Percentiles rank a stretch among this genome's conserved stretches.
Evolutionary conservation across 345 rosid species (phyloP).

Genomic region (Capsella bursapastoris): DNA sequence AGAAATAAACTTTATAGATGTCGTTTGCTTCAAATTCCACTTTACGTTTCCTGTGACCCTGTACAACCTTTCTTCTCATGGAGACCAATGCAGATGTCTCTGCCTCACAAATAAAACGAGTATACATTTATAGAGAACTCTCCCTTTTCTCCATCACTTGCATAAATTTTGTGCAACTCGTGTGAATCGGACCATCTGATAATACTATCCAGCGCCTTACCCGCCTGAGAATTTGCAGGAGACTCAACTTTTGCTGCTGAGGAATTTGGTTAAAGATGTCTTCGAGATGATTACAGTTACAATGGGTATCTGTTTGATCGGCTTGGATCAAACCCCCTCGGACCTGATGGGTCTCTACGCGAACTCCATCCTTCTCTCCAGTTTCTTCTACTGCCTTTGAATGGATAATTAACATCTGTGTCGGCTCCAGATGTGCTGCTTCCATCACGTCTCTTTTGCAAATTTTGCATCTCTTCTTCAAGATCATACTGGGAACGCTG

Average conservation of each 20-base stretch:
- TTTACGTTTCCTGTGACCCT: slow-evolving; percentile 26
- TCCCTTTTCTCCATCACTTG: slow-evolving; percentile 17
- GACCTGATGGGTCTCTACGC: slow-evolving; percentile 42
- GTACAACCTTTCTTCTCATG: slow-evolving; percentile 32
- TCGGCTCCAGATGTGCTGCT: slow-evolving; percentile 55
- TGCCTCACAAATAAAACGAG: slow-evolving; percentile 19
- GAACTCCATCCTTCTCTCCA: slow-evolving; percentile 61
- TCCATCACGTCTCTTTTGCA: slow-evolving; percentile 65
- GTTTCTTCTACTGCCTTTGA: slow-evolving; percentile 52
- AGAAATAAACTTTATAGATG: slow-evolving; percentile 6
- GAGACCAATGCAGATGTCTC: slow-evolving; percentile 27
- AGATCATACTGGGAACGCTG: slow-evolving; percentile 85
- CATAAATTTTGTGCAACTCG: slow-evolving; percentile 20
- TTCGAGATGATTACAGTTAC: slow-evolving; percentile 33
- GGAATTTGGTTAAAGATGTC: slow-evolving; percentile 29
- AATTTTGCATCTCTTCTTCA: slow-evolving; percentile 76
- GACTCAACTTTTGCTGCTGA: slow-evolving; percentile 31
- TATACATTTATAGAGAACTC: neutral
- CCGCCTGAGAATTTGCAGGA: slow-evolving; percentile 32
- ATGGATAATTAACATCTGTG: slow-evolving; percentile 56
- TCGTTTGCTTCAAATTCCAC: neutral
- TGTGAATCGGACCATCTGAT: slow-evolving; percentile 25
- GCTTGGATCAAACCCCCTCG: slow-evolving; percentile 49
- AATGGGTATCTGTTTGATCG: slow-evolving; percentile 55
- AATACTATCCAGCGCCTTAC: neutral